These are phyloP conservation scores for Colletotrichum sp. DNA, from an alignment of 2,329 filamentous ascomycete species.

Conservation along the genomic window DNA sequence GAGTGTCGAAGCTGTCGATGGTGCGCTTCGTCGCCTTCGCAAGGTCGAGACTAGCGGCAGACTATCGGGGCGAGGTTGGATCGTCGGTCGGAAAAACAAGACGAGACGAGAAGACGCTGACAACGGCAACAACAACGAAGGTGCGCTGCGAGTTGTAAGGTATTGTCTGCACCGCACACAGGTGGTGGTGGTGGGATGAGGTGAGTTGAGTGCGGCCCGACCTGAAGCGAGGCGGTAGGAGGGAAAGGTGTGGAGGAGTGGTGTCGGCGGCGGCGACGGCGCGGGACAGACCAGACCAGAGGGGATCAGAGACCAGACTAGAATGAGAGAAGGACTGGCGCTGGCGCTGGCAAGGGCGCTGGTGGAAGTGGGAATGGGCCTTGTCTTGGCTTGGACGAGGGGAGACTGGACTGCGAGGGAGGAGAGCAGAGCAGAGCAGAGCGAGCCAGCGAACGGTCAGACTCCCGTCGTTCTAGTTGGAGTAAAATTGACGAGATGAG, in stretches of 20 bases:
- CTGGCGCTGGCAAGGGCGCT: not conserved
- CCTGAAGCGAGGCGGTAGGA: conserved; percentile 17
- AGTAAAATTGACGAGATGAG: conserved; percentile 28
- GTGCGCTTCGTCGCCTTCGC: conserved; percentile 6
- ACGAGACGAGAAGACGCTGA: conserved; percentile 4
- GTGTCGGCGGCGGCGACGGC: not conserved
- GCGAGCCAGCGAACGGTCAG: conserved; percentile 11
- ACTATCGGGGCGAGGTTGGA: conserved; percentile 12
- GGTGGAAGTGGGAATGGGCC: conserved; percentile 13
- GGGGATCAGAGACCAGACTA: not conserved
- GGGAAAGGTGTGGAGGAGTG: not conserved
- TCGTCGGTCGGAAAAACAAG: conserved; percentile 6
- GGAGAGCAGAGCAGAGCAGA: not conserved
- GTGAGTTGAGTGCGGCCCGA: not conserved
- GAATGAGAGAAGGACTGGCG: conserved; percentile 10
- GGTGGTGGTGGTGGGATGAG: not conserved
- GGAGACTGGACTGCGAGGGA: not conserved
- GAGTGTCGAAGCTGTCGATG: not conserved
- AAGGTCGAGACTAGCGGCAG: conserved; percentile 9
- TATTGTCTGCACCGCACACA: not conserved
- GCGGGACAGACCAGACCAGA: not conserved
- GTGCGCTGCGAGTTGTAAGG: not conserved
- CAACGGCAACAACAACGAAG: not conserved
- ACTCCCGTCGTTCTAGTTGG: conserved; percentile 5
- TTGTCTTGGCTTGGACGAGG: conserved; percentile 17